Evolutionary conservation across 78 protist species (phyloP), one percentile per base, ranked within the genome.

Genomic region (Polysphondylium violaceum): DNA sequence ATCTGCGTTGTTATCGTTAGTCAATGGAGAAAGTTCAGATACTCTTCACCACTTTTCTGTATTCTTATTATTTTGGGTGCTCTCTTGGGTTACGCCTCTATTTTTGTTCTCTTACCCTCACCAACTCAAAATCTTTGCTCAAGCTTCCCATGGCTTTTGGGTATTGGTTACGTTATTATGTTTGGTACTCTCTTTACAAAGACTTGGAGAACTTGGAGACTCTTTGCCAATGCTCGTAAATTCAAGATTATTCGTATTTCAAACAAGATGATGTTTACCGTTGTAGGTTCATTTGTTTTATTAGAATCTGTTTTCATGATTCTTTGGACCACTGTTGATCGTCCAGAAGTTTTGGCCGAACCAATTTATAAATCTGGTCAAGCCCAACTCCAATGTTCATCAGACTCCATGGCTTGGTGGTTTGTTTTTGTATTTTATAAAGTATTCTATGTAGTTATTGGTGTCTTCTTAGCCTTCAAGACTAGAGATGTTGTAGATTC

Each of bases 1-100:
- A 81, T 81, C 25, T 76, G 78, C 40, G 3, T 9, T 0, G 64
- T 55, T 12, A 81, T 81, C 16, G 89, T 53, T 1, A 23, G 50
- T 9, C 78, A 81, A 68, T 81, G 89, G 89, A 81, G 77, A 68
- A 81, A 81, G 38, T 81, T 79, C 73, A 59, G 91, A 55, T 83
- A 67, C 19, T 67, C 91, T 29, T 83, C 91, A 58, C 91, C 91
- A 83, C 73, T 83, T 23, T 83, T 83, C 58, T 83, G 91, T 69
- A 40, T 53, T 12, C 44, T 83, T 7, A 83, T 83, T 69, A 55
- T 83, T 61, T 19, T 83, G 33, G 91, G 91, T 83, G 91, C 79
- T 55, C 51, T 83, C 7, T 40, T 83, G 29, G 79, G 77, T 50
- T 69, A 38, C 25, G 59, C 53, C 4, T 51, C 79, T 0, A 61